Evolutionary conservation across 805 yeast species (phyloP), one percentile per base, ranked within the genome.

Genomic region (Zygoascus tannicola): DNA sequence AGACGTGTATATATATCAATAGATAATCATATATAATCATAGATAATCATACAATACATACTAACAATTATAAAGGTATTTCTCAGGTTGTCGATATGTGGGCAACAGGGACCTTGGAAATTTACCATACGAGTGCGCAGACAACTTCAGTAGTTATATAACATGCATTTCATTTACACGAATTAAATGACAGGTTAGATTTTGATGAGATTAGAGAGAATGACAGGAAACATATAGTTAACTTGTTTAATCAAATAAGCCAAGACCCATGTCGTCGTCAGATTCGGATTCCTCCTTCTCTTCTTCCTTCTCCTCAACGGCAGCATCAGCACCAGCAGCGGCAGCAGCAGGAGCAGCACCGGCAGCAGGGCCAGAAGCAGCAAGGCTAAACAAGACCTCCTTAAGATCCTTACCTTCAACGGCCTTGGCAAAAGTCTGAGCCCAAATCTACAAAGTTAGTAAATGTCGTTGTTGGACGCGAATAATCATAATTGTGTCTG

Each of bases 241-340:
- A 16, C n/a, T 39, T 34, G 55, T 50, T 64, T 85, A 85, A 74
- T 84, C 94, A 78, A 85, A 85, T 69, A 85, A 80, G 71, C 88
- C 90, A 85, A 81, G 80, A 65, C 94, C 94, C 94, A 86, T 85
- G 73, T 83, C 94, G 65, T 78, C 82, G 52, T 76, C 41, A 40
- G 47, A 48, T 64, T 73, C 78, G 54, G 63, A 69, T 65, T 69
- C 75, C 57, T 65, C 75, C 56, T 63, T 70, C 59, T 69, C 76
- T 56, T 64, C 77, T 50, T 68, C 76, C 51, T 70, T 81, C 56
- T 74, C 75, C 54, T 71, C 88, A 48, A 71, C 84, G 47, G 73
- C 82, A 50, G 66, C 84, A 59, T 69, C 82, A 60, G 69, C 79
- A 59, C 73, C 80, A 62, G 71, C 78, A 54, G 73, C 80, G 56